These are phyloP conservation scores for Wallacemonas rigidus DNA, from an alignment of 208 protist species.

Conservation along the genomic window DNA sequence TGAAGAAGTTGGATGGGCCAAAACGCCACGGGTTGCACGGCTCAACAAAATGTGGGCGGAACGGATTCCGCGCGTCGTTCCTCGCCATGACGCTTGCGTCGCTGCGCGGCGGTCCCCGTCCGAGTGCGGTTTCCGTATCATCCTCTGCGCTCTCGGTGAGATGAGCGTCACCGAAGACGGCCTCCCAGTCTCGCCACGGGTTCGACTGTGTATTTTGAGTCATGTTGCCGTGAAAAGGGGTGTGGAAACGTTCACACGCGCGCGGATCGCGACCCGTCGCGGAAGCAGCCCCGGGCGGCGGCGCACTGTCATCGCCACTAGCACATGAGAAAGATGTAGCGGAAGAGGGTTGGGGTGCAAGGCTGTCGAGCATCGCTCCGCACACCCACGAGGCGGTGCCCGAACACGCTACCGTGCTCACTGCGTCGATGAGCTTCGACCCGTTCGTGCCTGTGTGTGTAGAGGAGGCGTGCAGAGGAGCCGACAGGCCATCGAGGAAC, in stretches of 20 bases:
- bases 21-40: constrained; percentile 19
- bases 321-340: too few relatives aligned
- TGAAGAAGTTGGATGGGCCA: constrained; percentile 17
- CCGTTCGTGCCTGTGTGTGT: constrained; percentile 15
- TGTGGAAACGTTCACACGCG: neutral
- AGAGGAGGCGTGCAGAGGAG: constrained; percentile 17
- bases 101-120: neutral
- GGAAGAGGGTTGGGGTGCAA: neutral
- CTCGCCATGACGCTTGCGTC: too few relatives aligned
- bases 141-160: neutral
- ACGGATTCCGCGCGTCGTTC: too few relatives aligned
- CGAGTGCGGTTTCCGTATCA: neutral
- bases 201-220: neutral
- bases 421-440: constrained; percentile 25
- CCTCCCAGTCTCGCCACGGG: neutral
- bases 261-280: too few relatives aligned
- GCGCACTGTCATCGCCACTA: too few relatives aligned
- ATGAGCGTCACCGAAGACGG: neutral
- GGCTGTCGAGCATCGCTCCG: constrained; percentile 1
- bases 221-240: constrained; percentile 6
- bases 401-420: constrained; percentile 17
- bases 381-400: constrained; percentile 19
- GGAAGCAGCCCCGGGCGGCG: too few relatives aligned
- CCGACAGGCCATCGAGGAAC: constrained; percentile 24
- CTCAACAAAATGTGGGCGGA: neutral